A percentile compares a stretch with the other conserved stretches of the same genome.
phyloP scores from a whole-genome alignment of 805 yeast genomes.

The Kregervanrija pseudodelftensis region DNA sequence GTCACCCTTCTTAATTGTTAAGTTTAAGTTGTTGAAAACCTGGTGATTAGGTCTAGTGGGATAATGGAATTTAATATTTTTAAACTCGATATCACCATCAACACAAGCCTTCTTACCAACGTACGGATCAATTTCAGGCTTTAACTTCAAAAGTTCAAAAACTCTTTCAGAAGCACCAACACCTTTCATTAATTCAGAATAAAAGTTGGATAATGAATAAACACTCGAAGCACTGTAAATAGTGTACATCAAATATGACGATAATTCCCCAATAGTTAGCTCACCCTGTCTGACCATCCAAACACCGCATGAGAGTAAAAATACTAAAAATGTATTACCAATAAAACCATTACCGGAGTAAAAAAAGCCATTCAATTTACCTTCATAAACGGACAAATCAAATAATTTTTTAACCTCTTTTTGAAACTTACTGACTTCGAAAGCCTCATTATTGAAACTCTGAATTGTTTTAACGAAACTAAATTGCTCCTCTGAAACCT shows the following conservation, averaged over 20 bases:
- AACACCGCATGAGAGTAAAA: conserved; percentile 73
- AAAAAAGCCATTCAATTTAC: conserved; percentile 66
- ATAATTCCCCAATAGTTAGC: conserved; percentile 78
- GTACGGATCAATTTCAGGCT: conserved; percentile 64
- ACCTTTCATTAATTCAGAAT: conserved; percentile 94
- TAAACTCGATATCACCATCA: conserved; percentile 54
- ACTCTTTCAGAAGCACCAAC: conserved; percentile 92
- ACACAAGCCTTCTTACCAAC: conserved; percentile 45
- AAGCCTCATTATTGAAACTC: conserved; percentile 77
- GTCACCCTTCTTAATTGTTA: conserved; percentile 68
- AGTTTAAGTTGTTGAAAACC: conserved; percentile 55
- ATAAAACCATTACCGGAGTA: conserved; percentile 75
- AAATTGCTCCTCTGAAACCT: conserved; percentile 87
- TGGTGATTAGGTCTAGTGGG: conserved; percentile 74
- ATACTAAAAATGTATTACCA: conserved; percentile 76
- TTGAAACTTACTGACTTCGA: conserved; percentile 71
- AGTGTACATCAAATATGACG: conserved; percentile 93
- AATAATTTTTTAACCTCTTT: conserved; percentile 59
- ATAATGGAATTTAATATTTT: conserved; percentile 62
- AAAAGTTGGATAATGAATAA: conserved; percentile 84
- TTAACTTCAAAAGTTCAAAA: conserved; percentile 76
- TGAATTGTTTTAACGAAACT: conserved; percentile 83
- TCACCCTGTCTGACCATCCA: conserved; percentile 72
- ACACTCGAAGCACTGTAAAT: conserved; percentile 91
- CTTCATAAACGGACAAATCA: conserved; percentile 71